Percentiles rank a stretch among this genome's conserved stretches.
These are phyloP conservation scores for Malus sieversii DNA, from an alignment of 306 rosid species.

Conservation along the genomic window DNA sequence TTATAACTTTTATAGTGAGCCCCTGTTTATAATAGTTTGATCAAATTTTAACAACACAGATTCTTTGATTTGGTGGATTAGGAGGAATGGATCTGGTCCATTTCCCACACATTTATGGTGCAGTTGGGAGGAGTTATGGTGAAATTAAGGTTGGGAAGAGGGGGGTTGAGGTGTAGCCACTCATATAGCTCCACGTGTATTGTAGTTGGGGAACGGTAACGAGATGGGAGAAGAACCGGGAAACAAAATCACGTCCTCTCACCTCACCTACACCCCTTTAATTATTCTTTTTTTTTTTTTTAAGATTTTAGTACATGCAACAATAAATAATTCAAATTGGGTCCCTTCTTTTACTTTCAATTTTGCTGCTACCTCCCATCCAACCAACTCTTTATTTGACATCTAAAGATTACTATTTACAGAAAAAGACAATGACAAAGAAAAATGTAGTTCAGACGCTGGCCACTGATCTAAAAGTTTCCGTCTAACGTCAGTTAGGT, in stretches of 20 bases:
- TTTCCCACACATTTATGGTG: not conserved
- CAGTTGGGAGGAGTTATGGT: constrained; percentile 36
- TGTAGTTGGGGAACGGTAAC: constrained; percentile 30
- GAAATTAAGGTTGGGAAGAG: constrained; percentile 16
- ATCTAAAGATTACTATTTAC: not conserved
- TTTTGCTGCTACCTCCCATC: not conserved
- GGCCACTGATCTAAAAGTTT: too few relatives aligned
- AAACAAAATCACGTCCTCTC: not conserved
- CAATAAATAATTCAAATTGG: not conserved
- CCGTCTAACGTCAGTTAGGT: too few relatives aligned
- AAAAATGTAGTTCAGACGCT: too few relatives aligned
- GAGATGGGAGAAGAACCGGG: too few relatives aligned
- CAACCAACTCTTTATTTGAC: not conserved
- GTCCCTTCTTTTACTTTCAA: not conserved
- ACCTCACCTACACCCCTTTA: not conserved
- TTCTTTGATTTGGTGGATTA: rapidly evolving
- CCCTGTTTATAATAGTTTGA: too few relatives aligned
- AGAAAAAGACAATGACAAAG: too few relatives aligned
- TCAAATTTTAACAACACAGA: too few relatives aligned
- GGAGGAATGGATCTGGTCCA: too few relatives aligned
- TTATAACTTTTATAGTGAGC: too few relatives aligned
- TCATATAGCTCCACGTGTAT: not conserved
- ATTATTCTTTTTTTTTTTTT: too few relatives aligned
- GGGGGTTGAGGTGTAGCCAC: constrained; percentile 15
- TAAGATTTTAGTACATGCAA: not conserved